Evolutionary conservation across 805 yeast genomes (phyloP).

Genomic region (Kuraishia hungarica): DNA sequence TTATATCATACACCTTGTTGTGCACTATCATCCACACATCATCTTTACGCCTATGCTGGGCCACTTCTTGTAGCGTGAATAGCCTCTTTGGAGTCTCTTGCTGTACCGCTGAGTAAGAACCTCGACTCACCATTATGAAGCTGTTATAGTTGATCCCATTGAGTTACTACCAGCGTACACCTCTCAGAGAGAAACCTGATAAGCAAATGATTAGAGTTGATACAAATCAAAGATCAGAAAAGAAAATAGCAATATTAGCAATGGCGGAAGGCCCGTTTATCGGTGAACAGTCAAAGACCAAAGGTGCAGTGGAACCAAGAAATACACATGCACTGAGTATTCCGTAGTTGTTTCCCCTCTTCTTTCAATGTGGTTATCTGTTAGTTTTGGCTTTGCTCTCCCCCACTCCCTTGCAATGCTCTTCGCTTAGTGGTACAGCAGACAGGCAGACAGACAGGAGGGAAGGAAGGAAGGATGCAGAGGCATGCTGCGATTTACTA

Average conservation of each 20-base stretch:
- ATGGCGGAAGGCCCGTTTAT: too few relatives aligned
- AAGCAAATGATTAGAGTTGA: not conserved
- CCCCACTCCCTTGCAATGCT: not conserved
- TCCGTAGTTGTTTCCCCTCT: not conserved
- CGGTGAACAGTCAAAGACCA: too few relatives aligned
- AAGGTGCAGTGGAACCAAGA: too few relatives aligned
- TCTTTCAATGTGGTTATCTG: not conserved
- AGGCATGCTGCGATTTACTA: not conserved
- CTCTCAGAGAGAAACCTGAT: not conserved
- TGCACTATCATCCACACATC: slow-evolving; percentile 69
- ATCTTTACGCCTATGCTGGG: slow-evolving; percentile 34
- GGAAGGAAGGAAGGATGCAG: not conserved
- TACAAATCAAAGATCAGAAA: not conserved
- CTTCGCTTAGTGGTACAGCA: not conserved
- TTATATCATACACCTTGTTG: slow-evolving; percentile 60
- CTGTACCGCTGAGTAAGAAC: not conserved
- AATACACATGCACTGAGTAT: not conserved
- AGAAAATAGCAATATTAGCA: not conserved
- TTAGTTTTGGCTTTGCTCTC: not conserved
- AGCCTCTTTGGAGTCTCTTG: not conserved
- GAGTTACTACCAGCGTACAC: not conserved
- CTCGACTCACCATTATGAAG: not conserved
- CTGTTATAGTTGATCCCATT: not conserved
- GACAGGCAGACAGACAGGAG: not conserved
- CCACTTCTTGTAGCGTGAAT: slow-evolving; percentile 33